These are phyloP conservation scores for Globisporangium parvum DNA, from an alignment of 352 stramenopile genomes.

Conservation along the genomic window DNA sequence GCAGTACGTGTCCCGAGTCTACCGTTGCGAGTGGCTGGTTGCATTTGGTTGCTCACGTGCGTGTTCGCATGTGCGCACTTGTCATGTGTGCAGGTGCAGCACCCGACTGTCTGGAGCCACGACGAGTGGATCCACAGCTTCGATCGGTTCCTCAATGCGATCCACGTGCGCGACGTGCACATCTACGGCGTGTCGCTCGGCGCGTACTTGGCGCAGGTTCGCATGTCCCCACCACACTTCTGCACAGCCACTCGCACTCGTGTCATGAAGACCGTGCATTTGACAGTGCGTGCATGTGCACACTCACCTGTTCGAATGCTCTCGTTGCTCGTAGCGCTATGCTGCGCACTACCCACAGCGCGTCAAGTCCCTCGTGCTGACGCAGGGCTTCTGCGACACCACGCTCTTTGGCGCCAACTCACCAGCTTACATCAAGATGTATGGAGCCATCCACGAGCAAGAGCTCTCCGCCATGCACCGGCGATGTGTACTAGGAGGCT, in stretches of 20 bases:
- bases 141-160: constrained; percentile 65
- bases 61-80: not conserved
- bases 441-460: not conserved
- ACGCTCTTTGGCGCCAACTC: constrained; percentile 31
- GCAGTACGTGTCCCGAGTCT: constrained; percentile 23
- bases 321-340: constrained; percentile 34
- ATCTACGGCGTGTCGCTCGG: constrained; percentile 67
- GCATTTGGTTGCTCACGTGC: not conserved
- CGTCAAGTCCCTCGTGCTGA: constrained; percentile 53
- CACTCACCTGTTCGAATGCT: not conserved
- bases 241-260: not conserved
- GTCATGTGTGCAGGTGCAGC: constrained; percentile 32
- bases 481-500: too few relatives aligned
- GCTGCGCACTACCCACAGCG: constrained; percentile 49
- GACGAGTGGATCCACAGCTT: constrained; percentile 83
- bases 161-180: constrained; percentile 50
- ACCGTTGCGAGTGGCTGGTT: not conserved
- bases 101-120: constrained; percentile 69
- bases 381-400: constrained; percentile 60
- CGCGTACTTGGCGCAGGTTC: constrained; percentile 63
- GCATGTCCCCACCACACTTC: not conserved
- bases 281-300: not conserved
- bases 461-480: not conserved
- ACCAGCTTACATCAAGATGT: constrained; percentile 50
- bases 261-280: not conserved